Evolutionary conservation across 495 filamentous ascomycete species (phyloP), one percentile per base, ranked within the genome.

Genomic region (Cercophora newfieldiana): DNA sequence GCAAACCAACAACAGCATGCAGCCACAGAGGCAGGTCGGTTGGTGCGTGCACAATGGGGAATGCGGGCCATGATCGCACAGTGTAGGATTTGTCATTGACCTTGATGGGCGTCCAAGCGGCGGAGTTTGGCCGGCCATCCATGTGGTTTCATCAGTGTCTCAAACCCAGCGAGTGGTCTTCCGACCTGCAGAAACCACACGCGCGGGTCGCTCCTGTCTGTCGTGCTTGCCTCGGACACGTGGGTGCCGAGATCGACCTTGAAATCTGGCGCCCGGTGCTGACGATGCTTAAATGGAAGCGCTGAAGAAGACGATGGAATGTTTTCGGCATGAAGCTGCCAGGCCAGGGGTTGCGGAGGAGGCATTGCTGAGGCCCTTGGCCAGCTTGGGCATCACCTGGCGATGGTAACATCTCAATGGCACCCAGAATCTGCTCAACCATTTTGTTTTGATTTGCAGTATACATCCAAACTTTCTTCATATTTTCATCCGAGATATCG

Each of bases 101-200:
- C 1, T 1, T 24, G 59, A 24, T 48, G 33, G n/a, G 29, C 28
- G 65, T 67, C 65, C 59, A 67, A 67, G 65, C 65, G 65, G 58
- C 33, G 50, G 49, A 22, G 58, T 37, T 61, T 56, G 50, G 53
- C 26, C 28, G 50, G 51, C 7, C 29, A 30, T 12, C 56, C 37
- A 14, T 44, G 16, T 25, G 51, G 48, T 68, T 61, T 68, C 66
- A 68, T n/a, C 44, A 59, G 21, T 21, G 58, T 62, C 59, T 53
- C 59, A 62, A 25, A 19, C 55, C 24, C 55, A 58, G 18, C 19
- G 22, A 29, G 22, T 7, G 51, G 18, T 55, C 26, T 18, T n/a
- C 51, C 50, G 2, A 14, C 21, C 50, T 53, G 50, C 55, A 29
- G 18, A 26, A 58, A 31, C 29, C 26, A 25, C 24, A 58, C 8